Evolutionary conservation across 1,284 basidiomycete genomes (phyloP), one percentile per base, ranked within the genome.

Genomic region (Ceraceosorus bombacis): DNA sequence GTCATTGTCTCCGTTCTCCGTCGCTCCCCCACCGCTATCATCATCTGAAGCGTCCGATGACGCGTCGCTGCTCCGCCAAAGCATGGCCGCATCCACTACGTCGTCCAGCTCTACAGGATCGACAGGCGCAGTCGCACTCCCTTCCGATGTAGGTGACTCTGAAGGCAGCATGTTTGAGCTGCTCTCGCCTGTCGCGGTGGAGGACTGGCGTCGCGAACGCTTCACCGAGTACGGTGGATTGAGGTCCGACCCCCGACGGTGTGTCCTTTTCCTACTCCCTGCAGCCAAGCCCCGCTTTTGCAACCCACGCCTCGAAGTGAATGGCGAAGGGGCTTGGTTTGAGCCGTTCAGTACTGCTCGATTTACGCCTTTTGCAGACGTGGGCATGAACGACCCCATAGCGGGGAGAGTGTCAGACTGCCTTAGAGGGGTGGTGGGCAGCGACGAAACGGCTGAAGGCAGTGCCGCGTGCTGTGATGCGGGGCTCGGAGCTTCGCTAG

Each of bases 331-430:
- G 4, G 74, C 71, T 54, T 70, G 68, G 39, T 60, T 60, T 5
- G 70, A 71, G 1, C 75, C 75, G 52, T 77, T 74, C 41, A 77
- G 73, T 48, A 77, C 74, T 8, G 75, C 75, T 10, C 75, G 71
- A 53, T 76, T 74, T 2, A 74, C 67, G 9, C 43, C 49, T 49
- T 68, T 63, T 7, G 68, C 40, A 13, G 60, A 59, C 6, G 60
- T 57, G 4, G 60, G 70, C 63, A 67, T 64, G 64, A 69, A 72
- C 36, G 61, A 63, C 6, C 70, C 70, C 70, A 72, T 72, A 6
- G 39, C 63, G 51, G 40, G 38, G 27, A n/a, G 27, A n/a, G 55
- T 5, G n/a, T 13, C 17, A 27, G 13, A 53, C 27, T 13, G 27
- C 27, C 27, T 27, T 1, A 27, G 27, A 27, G 27, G 27, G 1